These are phyloP conservation scores for Thalassiosira mediterranea DNA, from an alignment of 352 stramenopile genomes.

Conservation along the genomic window DNA sequence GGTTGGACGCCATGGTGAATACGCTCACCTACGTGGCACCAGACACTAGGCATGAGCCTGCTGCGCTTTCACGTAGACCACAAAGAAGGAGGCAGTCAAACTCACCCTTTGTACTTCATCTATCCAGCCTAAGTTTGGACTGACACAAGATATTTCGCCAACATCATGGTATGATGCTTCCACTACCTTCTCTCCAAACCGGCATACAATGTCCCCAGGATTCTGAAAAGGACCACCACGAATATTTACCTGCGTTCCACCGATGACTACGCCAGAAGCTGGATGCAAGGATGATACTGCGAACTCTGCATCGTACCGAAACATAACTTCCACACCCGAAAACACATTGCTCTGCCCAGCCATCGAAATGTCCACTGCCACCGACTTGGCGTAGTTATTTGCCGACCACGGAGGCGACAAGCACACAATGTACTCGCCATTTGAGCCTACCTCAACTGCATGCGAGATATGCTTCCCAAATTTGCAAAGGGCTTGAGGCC, in stretches of 20 bases:
- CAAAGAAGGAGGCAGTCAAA: not conserved
- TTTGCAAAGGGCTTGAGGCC: constrained; percentile 35
- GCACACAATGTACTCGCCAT: constrained; percentile 51
- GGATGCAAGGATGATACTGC: constrained; percentile 42
- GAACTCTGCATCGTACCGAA: constrained; percentile 56
- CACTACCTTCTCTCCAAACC: constrained; percentile 88
- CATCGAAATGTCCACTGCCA: constrained; percentile 45
- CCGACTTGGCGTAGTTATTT: constrained; percentile 27
- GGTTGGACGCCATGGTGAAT: constrained; percentile 70
- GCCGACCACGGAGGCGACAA: constrained; percentile 22
- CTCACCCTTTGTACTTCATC: constrained; percentile 79
- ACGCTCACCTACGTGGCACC: constrained; percentile 46
- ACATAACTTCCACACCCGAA: constrained; percentile 38
- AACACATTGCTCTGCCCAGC: constrained; percentile 42
- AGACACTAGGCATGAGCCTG: not conserved
- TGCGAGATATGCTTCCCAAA: constrained; percentile 48
- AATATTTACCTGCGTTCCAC: constrained; percentile 46
- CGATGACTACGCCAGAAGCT: constrained; percentile 34
- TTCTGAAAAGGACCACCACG: constrained; percentile 49
- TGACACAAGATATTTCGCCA: constrained; percentile 80
- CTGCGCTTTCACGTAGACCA: not conserved
- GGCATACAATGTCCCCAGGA: constrained; percentile 79
- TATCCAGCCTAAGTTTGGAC: constrained; percentile 82
- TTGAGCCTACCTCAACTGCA: constrained; percentile 35
- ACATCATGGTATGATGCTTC: constrained; percentile 82